Base-by-base conservation (phyloP, 2,329 filamentous ascomycete species). In the Colletotrichum brevisporum region DNA sequence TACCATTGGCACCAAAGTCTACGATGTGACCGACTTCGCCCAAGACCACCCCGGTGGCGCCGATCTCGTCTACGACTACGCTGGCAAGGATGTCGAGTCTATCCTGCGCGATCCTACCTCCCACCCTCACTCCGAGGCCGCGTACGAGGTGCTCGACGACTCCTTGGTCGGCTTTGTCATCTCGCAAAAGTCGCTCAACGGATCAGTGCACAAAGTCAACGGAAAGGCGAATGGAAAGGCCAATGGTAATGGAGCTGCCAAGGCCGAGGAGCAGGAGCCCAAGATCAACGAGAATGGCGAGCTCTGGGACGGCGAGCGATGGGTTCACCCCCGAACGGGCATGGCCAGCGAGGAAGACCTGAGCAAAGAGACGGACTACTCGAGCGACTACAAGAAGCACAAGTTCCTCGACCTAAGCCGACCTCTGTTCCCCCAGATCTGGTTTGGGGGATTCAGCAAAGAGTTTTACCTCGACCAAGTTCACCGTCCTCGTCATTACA, bases 401-500 rank as follows among this genome's bases (percentile, higher is more conserved):
- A 97, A 97, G 81, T 99, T 99, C 77, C 86, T 99, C 70, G 95
- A 99, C 77, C 87, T 99, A 66, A 92, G 88, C 82, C 90, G 88
- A 75, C 95, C 96, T 6, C 86, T 99, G 63, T 86, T 99, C 63
- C 86, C 92, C 80, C 96, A 99, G 81, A 89, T 99, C 50, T 98
- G 93, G 92, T 88, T 84, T 73, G 92, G 95, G 54, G 93, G 92
- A 36, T 99, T 98, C 83, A 90, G 84, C 79, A 99, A 98, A 80
- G 90, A 94, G n/a, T 99, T 99, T 78, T 99, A 99, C 78, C 88
- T 99, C 26, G 91, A 98, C 74, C 96, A 99, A 80, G 93, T 99
- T 60, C 96, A 99, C 79, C 91, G 96, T 52, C 96, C 96, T 18
- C 91, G 96, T 68, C 95, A 99, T 80, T 99, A 98, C 86, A 97